Conservation (phyloP, 2,329 filamentous ascomycete genomes). For the Ceratocystis harringtonii region DNA sequence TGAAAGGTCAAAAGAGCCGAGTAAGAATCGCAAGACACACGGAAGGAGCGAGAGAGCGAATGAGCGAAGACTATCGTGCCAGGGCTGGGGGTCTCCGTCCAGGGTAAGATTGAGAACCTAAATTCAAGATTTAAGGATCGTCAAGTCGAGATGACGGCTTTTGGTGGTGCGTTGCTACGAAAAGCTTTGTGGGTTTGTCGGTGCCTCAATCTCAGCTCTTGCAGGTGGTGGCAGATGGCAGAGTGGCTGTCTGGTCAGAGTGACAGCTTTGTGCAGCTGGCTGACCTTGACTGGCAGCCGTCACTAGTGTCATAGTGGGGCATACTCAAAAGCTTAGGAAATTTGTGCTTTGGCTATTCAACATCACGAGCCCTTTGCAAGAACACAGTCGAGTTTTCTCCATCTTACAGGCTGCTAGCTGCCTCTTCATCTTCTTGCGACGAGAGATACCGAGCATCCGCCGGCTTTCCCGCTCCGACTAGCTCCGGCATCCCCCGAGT, state of each 20-base stretch:
- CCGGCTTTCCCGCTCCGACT: neutral
- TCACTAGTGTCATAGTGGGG: neutral
- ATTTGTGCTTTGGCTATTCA: neutral
- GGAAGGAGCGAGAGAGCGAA: neutral
- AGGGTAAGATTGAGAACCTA: neutral
- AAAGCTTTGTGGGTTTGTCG: conserved; percentile 1
- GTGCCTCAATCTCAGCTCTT: neutral
- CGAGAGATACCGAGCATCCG: neutral
- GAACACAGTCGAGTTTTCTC: neutral
- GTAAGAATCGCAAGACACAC: neutral
- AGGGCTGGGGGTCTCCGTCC: too few relatives aligned
- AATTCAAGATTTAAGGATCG: neutral
- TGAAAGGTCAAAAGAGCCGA: neutral
- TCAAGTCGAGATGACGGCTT: neutral
- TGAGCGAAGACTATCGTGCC: neutral
- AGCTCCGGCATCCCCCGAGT: neutral
- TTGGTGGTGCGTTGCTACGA: neutral
- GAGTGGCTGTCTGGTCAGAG: neutral
- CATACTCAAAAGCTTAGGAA: neutral
- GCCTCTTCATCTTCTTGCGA: neutral
- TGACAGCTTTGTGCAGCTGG: neutral
- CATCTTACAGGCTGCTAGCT: neutral
- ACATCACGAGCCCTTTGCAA: neutral
- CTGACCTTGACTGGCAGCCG: neutral
- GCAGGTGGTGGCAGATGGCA: neutral